A percentile compares a stretch with the other conserved stretches of the same genome.
These are phyloP conservation scores for Primulina huaijiensis DNA, from an alignment of 257 asterid genomes.

Conservation along the genomic window DNA sequence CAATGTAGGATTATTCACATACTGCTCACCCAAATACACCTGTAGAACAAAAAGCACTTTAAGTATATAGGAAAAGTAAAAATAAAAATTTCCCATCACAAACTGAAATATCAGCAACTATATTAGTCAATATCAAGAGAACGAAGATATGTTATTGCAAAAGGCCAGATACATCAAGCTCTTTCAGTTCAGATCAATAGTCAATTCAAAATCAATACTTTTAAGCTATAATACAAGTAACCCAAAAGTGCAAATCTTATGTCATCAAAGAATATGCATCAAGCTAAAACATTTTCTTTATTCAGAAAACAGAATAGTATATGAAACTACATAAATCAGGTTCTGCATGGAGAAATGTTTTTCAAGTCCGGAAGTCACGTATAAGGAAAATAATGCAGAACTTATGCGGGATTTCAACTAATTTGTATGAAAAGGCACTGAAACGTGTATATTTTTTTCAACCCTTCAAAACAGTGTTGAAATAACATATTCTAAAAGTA, in stretches of 20 bases:
- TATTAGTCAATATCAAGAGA: neutral
- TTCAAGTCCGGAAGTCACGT: neutral
- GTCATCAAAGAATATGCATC: neutral
- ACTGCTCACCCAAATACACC: constrained; percentile 97
- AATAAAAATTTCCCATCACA: neutral
- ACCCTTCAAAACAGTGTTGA: neutral
- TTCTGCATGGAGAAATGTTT: neutral
- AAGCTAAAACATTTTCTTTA: neutral
- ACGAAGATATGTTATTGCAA: neutral
- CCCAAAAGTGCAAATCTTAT: neutral
- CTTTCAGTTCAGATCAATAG: neutral
- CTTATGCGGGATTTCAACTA: neutral
- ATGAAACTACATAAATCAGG: neutral
- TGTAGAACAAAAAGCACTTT: constrained; percentile 36
- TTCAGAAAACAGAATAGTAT: neutral
- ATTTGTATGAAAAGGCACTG: neutral
- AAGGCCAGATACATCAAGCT: neutral
- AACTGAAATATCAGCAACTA: neutral
- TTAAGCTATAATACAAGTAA: neutral
- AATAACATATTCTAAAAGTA: neutral
- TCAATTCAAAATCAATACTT: neutral
- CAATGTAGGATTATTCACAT: constrained; percentile 78
- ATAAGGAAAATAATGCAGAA: no score
- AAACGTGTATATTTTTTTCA: no score
- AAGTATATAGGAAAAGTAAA: constrained; percentile 5